Evolutionary conservation across 2,329 filamentous ascomycete genomes (phyloP), one percentile per base, ranked within the genome.

Genomic region (Pleomassaria siparia): DNA sequence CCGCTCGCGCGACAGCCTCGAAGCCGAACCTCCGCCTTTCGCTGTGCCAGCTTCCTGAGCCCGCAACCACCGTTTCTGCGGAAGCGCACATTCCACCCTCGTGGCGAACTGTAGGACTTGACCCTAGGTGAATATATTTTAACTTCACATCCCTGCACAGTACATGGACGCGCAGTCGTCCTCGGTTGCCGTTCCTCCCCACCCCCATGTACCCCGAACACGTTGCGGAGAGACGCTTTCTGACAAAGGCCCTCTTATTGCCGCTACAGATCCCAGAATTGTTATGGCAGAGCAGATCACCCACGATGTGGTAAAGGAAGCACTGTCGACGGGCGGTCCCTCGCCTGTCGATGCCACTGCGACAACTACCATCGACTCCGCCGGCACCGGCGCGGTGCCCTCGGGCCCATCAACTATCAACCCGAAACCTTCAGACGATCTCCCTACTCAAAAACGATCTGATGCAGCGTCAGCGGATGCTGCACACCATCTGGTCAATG

Each of bases 291-390:
- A 85, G 81, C 80, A 82, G 80, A 80, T 74, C 70, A 77, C 75
- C 80, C 82, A 83, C 75, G 79, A 86, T 86, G 83, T 84, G 83
- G 82, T 85, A 84, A 83, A 83, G 77, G 78, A 83, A 80, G 77
- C 80, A 77, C 77, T 79, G 83, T 85, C 82, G 82, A 77, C 81
- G 75, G 80, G 80, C 78, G 80, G 77, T 70, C 70, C 73, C 70
- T 77, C 78, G 77, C 79, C 80, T 76, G 81, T 82, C 80, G 82
- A 83, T 81, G 81, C 77, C 75, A 76, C 78, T 84, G 81, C 80
- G 78, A 79, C 75, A 76, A 79, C 74, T 74, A 76, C 76, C 73
- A 76, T 74, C 72, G 73, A 75, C 60, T 66, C 76, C 77, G 78
- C 78, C 77, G 75, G 73, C 74, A 62, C 72, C 69, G 72, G 74